Conservation (phyloP, 805 yeast species). For the Metschnikowia shivogae region DNA sequence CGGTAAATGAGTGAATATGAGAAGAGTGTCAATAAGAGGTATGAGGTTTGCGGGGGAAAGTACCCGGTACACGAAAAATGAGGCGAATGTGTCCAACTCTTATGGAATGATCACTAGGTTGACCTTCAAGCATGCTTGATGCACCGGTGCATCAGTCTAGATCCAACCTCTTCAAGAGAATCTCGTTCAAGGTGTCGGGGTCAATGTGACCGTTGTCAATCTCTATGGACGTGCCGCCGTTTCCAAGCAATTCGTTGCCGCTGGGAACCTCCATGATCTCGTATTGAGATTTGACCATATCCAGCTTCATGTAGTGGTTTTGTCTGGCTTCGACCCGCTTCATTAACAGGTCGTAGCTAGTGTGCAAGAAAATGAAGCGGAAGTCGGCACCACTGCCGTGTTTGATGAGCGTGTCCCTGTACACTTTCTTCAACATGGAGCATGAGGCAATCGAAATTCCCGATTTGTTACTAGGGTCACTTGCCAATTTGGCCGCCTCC, state of each 20-base stretch:
- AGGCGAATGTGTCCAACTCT: no score
- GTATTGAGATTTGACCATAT: slow-evolving; percentile 79
- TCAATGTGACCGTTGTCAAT: slow-evolving; percentile 2
- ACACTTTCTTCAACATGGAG: slow-evolving; percentile 73
- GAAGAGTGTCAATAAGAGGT: no score
- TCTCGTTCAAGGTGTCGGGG: slow-evolving; percentile 15
- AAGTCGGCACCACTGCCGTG: slow-evolving; percentile 37
- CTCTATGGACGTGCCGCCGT: slow-evolving; percentile 34
- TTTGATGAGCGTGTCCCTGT: slow-evolving; percentile 58
- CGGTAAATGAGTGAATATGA: no score
- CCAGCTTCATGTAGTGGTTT: slow-evolving; percentile 82
- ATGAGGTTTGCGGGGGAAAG: no score
- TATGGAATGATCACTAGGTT: no score
- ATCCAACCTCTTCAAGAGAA: slow-evolving; percentile 17
- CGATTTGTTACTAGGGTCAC: slow-evolving; percentile 18
- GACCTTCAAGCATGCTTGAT: neutral
- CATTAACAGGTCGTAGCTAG: slow-evolving; percentile 56
- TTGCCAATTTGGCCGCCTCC: slow-evolving; percentile 37
- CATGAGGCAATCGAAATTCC: slow-evolving; percentile 63
- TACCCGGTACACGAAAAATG: no score
- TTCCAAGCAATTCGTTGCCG: slow-evolving; percentile 31
- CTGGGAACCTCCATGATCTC: slow-evolving; percentile 69
- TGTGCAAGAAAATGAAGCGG: slow-evolving; percentile 63
- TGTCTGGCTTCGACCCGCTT: slow-evolving; percentile 59
- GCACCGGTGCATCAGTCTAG: neutral